A percentile compares a stretch with the other conserved stretches of the same genome.
Evolutionary conservation across 1,284 basidiomycete species (phyloP).

Genomic region (Irpex lacteus): DNA sequence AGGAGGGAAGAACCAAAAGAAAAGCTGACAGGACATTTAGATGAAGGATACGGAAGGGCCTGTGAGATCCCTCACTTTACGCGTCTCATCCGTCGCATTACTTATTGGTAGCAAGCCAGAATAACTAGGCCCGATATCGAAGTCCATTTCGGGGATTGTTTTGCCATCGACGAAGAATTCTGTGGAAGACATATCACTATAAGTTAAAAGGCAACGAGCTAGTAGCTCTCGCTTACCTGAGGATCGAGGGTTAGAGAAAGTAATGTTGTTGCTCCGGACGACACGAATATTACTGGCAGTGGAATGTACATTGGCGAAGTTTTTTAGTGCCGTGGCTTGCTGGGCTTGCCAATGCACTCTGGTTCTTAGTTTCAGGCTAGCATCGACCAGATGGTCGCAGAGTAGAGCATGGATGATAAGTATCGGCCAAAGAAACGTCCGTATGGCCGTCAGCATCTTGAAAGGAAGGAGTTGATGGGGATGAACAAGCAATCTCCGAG

Average conservation of each 20-base stretch:
- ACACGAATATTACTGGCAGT: background rate
- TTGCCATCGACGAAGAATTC: constrained; percentile 74
- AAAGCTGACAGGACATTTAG: constrained; percentile 45
- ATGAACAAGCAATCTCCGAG: background rate
- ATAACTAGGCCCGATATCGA: constrained; percentile 75
- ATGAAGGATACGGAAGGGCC: background rate
- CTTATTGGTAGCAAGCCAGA: constrained; percentile 73
- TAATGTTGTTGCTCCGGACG: constrained; percentile 51
- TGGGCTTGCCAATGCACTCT: constrained; percentile 23
- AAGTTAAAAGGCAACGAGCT: too few species aligned
- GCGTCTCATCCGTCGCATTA: constrained; percentile 53
- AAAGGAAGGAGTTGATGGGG: background rate
- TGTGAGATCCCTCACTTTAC: constrained; percentile 44
- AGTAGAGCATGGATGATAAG: background rate
- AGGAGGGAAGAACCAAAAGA: constrained; percentile 87
- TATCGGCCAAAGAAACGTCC: background rate
- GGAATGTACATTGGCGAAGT: constrained; percentile 16
- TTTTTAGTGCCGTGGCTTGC: constrained; percentile 24
- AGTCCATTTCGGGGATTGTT: constrained; percentile 65
- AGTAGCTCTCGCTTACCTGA: constrained; percentile 40
- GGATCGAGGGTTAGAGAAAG: constrained; percentile 66
- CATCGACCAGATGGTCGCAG: background rate
- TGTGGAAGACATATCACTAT: constrained; percentile 21
- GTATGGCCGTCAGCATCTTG: background rate
- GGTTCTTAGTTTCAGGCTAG: constrained; percentile 11